These are phyloP conservation scores for Purpureocillium takamizusanense DNA, from an alignment of 2,329 filamentous ascomycete genomes.

Conservation along the genomic window DNA sequence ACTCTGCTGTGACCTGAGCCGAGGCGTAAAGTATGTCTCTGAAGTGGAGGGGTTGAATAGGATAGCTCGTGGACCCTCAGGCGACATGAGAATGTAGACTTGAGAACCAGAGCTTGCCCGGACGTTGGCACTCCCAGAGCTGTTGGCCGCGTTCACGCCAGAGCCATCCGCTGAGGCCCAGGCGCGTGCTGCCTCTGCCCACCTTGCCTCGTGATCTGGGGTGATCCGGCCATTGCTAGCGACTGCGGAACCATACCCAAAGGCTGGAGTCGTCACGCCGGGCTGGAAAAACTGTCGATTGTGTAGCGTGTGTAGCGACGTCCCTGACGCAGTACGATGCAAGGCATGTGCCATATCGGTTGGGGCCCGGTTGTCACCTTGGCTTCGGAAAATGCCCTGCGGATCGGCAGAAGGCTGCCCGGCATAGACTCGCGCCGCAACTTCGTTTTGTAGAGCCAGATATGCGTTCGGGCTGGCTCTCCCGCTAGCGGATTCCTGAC, in stretches of 20 bases:
- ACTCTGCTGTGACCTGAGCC: conserved; percentile 16
- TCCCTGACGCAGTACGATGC: conserved; percentile 40
- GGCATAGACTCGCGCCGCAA: conserved; percentile 22
- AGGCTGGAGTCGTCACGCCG: conserved; percentile 32
- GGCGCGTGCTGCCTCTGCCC: conserved; percentile 18
- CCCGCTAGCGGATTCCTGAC: conserved; percentile 13
- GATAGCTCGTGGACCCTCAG: conserved; percentile 48
- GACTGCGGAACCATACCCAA: conserved; percentile 24
- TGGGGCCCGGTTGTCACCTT: conserved; percentile 35
- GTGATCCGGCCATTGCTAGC: conserved; percentile 37
- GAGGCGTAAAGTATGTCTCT: conserved; percentile 44
- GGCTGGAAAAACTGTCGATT: conserved; percentile 23
- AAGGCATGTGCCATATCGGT: conserved; percentile 40
- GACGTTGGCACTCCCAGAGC: conserved; percentile 8
- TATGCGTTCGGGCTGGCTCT: conserved; percentile 15
- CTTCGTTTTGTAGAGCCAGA: not conserved
- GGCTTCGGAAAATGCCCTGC: conserved; percentile 35
- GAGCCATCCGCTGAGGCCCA: conserved; percentile 4
- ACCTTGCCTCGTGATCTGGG: conserved; percentile 30
- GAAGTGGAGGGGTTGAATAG: conserved; percentile 40
- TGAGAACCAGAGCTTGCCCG: conserved; percentile 28
- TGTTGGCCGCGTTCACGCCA: too few relatives aligned
- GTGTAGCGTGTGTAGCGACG: conserved; percentile 32
- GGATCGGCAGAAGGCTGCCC: conserved; percentile 30
- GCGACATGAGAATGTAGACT: conserved; percentile 53